Percentiles rank a stretch among this genome's conserved stretches.
phyloP scores from a whole-genome alignment of 2,329 filamentous ascomycete genomes.

The Sclerotinia trifoliorum region DNA sequence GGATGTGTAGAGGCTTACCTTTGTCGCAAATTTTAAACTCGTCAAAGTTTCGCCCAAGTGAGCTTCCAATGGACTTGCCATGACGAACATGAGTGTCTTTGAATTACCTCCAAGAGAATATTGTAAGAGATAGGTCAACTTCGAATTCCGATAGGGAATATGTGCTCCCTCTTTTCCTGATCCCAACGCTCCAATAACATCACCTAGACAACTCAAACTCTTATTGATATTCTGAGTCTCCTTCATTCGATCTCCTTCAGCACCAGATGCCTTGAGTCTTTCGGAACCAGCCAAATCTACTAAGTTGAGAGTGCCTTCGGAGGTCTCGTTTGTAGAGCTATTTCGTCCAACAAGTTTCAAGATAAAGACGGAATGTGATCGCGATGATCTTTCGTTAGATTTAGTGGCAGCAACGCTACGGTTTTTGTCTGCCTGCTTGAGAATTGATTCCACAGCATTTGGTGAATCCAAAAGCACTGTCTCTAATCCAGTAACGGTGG shows the following conservation, averaged over 20 bases:
- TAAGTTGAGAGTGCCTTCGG: conserved; percentile 90
- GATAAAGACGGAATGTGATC: conserved; percentile 95
- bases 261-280: conserved; percentile 80
- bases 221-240: conserved; percentile 99
- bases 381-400: conserved; percentile 89
- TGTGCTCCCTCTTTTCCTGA: conserved; percentile 74
- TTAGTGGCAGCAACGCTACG: conserved; percentile 95
- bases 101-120: conserved; percentile 93
- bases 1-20: conserved; percentile 54
- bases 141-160: conserved; percentile 93
- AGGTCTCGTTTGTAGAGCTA: conserved; percentile 69
- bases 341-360: conserved; percentile 76
- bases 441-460: conserved; percentile 73
- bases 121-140: conserved; percentile 93
- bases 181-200: conserved; percentile 92
- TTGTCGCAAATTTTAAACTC: conserved; percentile 92
- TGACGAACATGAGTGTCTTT: conserved; percentile 99
- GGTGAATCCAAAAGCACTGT: conserved; percentile 76
- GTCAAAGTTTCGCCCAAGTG: conserved; percentile 92
- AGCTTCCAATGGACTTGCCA: conserved; percentile 88
- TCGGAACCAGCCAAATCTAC: conserved; percentile 95
- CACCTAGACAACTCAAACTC: conserved; percentile 84
- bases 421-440: conserved; percentile 79
- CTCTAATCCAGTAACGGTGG: conserved; percentile 76
- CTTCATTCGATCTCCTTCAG: conserved; percentile 80